Evolutionary conservation across 2,329 filamentous ascomycete genomes (phyloP).

Genomic region (Claviceps spartinae): DNA sequence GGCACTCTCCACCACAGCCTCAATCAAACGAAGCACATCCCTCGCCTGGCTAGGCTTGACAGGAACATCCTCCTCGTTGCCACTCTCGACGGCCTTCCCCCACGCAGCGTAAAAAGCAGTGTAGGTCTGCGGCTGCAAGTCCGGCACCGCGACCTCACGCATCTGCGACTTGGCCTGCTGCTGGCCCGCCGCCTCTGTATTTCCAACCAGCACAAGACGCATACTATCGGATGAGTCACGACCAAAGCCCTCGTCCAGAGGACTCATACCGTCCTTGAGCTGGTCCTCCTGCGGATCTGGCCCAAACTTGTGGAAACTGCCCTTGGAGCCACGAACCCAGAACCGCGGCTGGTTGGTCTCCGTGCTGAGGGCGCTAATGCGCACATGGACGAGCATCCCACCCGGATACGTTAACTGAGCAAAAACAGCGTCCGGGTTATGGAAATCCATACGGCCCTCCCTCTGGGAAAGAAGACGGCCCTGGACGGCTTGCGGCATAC

Average conservation of each 20-base stretch:
- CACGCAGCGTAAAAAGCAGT: conserved; percentile 49
- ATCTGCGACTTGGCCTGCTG: conserved; percentile 28
- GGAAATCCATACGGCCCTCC: conserved; percentile 28
- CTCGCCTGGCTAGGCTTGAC: conserved; percentile 39
- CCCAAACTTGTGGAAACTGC: conserved; percentile 57
- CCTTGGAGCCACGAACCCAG: conserved; percentile 64
- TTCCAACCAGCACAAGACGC: conserved; percentile 37
- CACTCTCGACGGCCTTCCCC: conserved; percentile 31
- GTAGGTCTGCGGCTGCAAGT: conserved; percentile 54
- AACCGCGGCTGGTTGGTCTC: conserved; percentile 59
- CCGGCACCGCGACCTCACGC: conserved; percentile 36
- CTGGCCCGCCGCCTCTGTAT: conserved; percentile 31
- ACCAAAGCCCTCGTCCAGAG: conserved; percentile 50
- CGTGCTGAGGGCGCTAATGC: conserved; percentile 54
- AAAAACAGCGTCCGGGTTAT: conserved; percentile 44
- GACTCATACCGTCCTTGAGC: conserved; percentile 48
- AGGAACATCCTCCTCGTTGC: conserved; percentile 36
- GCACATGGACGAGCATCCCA: conserved; percentile 53
- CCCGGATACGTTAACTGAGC: conserved; percentile 52
- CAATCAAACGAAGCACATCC: conserved; percentile 39
- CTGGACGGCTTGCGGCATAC: conserved; percentile 52
- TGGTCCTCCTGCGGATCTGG: conserved; percentile 68
- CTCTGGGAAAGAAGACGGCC: conserved; percentile 56
- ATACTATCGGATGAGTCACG: conserved; percentile 48
- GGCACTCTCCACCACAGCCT: conserved; percentile 37